Percentiles rank a stretch among this genome's conserved stretches.
phyloP scores from a whole-genome alignment of 306 rosid genomes.

The Malus orientalis region DNA sequence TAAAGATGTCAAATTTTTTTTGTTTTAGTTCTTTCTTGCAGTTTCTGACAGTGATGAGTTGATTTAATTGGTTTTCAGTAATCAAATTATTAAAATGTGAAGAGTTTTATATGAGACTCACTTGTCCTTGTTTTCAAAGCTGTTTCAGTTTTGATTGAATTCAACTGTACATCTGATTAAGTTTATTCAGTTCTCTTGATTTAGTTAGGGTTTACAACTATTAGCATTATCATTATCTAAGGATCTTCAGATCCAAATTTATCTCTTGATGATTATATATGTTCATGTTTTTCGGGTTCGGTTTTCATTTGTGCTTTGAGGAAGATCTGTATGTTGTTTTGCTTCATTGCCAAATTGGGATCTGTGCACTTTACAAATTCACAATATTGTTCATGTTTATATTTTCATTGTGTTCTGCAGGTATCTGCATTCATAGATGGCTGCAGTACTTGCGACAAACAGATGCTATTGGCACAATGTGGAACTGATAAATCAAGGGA shows the following conservation, averaged over 20 bases:
- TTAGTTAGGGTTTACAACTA: not conserved
- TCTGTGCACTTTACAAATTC: not conserved
- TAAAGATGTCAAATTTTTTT: not conserved
- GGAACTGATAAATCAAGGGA: slow-evolving; percentile 35
- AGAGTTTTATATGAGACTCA: not conserved
- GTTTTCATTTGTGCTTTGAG: not conserved
- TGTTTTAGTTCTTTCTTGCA: not conserved
- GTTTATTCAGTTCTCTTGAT: not conserved
- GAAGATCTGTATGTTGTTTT: not conserved
- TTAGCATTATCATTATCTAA: not conserved
- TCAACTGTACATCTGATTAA: not conserved
- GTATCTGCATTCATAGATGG: slow-evolving; percentile 35
- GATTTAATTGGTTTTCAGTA: not conserved
- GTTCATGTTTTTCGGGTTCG: not conserved
- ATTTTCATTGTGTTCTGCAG: slow-evolving; percentile 1
- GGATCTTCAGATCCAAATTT: not conserved
- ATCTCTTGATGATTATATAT: not conserved
- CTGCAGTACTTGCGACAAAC: slow-evolving; percentile 59
- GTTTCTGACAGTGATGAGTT: not conserved
- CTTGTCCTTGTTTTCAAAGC: not conserved
- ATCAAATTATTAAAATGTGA: not conserved
- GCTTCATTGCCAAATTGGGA: not conserved
- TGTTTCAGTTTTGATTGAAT: not conserved
- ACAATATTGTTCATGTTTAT: slow-evolving; percentile 2
- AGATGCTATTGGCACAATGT: slow-evolving; percentile 42